Evolutionary conservation across 345 rosid species (phyloP).

Genomic region (Pugionium cornutum): DNA sequence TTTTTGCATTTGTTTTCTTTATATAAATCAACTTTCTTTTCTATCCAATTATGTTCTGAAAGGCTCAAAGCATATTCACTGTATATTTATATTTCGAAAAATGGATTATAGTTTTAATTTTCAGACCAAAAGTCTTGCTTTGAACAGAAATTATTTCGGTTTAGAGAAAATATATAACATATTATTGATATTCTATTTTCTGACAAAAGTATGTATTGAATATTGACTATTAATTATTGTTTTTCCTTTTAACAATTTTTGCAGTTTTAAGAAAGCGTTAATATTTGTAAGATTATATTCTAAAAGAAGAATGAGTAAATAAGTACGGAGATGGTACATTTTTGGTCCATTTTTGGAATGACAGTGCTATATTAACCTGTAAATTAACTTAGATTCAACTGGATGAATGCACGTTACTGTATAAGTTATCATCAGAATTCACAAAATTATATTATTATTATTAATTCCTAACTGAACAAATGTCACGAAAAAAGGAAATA

Average conservation of each 20-base stretch:
- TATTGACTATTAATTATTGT: conserved; percentile 2
- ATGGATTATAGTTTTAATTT: not conserved
- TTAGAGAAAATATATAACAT: too few species aligned
- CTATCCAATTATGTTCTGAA: not conserved
- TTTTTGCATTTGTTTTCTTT: not conserved
- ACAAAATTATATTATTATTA: too few species aligned
- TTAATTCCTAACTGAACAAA: too few species aligned
- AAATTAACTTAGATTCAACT: too few species aligned
- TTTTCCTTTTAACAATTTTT: not conserved
- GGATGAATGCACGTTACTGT: too few species aligned
- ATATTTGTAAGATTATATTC: conserved; percentile 16
- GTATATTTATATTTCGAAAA: not conserved
- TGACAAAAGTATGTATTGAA: conserved; percentile 2
- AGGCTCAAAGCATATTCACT: conserved; percentile 2
- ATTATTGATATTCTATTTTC: not conserved
- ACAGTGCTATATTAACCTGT: conserved; percentile 12
- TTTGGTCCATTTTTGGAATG: conserved; percentile 20
- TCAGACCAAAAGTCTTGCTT: not conserved
- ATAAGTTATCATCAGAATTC: too few species aligned
- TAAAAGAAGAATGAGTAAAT: conserved; percentile 1
- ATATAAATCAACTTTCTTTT: conserved; percentile 3
- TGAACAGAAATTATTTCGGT: too few species aligned
- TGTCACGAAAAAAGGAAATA: too few species aligned
- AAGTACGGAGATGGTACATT: not conserved
- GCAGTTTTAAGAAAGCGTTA: conserved; percentile 9